Evolutionary conservation across 495 filamentous ascomycete genomes (phyloP), one percentile per base, ranked within the genome.

Genomic region (Hypoxylon crocopeplum): DNA sequence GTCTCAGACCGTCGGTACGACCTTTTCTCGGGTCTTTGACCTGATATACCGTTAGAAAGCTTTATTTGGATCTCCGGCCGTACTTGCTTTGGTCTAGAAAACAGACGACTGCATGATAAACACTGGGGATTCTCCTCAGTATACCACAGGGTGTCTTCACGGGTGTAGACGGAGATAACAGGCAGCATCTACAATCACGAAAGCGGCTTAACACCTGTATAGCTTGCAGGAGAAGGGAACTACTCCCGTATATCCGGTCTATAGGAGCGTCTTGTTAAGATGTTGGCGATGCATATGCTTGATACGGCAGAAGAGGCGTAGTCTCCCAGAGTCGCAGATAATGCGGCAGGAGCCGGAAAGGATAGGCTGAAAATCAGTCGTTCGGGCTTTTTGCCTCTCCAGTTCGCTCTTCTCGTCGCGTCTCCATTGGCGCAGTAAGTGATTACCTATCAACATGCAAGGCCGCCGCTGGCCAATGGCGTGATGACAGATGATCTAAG

Each of bases 401-500:
- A 54, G 55, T 64, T 59, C 49, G 44, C 49, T 42, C 19, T 59
- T 48, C 55, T 64, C 54, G 55, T 55, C 49, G 48, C 49, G 55
- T 40, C 49, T 64, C 47, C 27, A 64, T 64, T 64, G 61, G 61
- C 50, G 61, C 61, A 54, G 48, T 36, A 51, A 29, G 44, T 55
- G 54, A 64, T 53, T 54, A 55, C 45, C 54, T 64, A 64, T 64
- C 61, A 59, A 46, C 49, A 59, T 59, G 61, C 55, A 53, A 59
- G 54, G 33, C 49, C 44, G 29, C 19, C 19, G 13, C 32, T 29
- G 15, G 38, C 61, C 61, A 64, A 64, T 64, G 45, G 54, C 45
- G 45, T 59, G 33, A 20, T 64, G 61, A 59, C 61, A 64, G 44
- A 59, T 64, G 55, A 54, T 64, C 57, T 25, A 33, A 59, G 45